These are phyloP conservation scores for Amylocystis lapponica DNA, from an alignment of 768 basidiomycete species.

Conservation along the genomic window DNA sequence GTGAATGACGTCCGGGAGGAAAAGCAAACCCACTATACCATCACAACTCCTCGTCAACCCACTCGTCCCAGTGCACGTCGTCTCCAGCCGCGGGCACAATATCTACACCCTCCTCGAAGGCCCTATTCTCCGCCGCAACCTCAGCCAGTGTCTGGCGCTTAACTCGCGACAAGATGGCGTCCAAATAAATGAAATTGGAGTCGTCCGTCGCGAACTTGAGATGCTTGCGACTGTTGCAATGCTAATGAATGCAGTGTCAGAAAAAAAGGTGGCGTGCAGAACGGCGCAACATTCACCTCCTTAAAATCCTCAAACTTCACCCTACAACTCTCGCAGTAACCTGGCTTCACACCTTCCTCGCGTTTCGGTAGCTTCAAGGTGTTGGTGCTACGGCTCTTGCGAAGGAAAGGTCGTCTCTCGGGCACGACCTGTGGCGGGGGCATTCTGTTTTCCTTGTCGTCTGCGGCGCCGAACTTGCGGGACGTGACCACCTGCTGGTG, in stretches of 20 bases:
- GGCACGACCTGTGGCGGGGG: constrained; percentile 64
- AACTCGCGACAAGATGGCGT: constrained; percentile 65
- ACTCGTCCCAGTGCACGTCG: constrained; percentile 22
- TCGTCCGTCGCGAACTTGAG: constrained; percentile 75
- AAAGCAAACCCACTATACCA: not conserved
- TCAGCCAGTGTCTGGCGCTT: constrained; percentile 37
- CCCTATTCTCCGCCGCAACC: constrained; percentile 14
- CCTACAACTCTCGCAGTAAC: constrained; percentile 97
- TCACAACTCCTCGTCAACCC: constrained; percentile 15
- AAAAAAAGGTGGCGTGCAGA: not conserved
- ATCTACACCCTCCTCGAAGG: constrained; percentile 5
- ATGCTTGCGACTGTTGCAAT: constrained; percentile 67
- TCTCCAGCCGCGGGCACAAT: constrained; percentile 6
- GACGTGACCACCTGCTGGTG: constrained; percentile 66
- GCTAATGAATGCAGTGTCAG: constrained; percentile 49
- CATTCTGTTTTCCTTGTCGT: constrained; percentile 42
- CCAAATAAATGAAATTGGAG: constrained; percentile 74
- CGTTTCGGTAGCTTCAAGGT: constrained; percentile 69
- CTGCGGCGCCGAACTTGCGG: constrained; percentile 35
- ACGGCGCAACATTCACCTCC: constrained; percentile 43
- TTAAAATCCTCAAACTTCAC: constrained; percentile 85
- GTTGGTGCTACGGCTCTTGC: constrained; percentile 79
- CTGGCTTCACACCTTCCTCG: constrained; percentile 85
- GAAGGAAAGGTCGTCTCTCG: constrained; percentile 43
- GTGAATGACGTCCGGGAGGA: not conserved